Evolutionary conservation across 768 basidiomycete species (phyloP), one percentile per base, ranked within the genome.

Genomic region (Boletus eberwhitei): DNA sequence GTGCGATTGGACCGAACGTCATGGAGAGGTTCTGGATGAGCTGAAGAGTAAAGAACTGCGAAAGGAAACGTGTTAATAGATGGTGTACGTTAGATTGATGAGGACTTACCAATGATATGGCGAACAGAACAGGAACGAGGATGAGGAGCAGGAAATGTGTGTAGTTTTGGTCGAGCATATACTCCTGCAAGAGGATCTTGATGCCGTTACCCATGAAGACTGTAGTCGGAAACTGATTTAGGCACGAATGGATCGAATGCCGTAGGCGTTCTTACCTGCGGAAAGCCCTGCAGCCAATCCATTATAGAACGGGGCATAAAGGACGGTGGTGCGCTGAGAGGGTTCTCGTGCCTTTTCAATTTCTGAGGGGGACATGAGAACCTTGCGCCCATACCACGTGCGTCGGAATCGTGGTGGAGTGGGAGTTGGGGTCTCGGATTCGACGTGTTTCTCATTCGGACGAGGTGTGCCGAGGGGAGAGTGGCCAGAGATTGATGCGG

Each of bases 171-270:
- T 84, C 84, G 46, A 83, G 75, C 53, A 73, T 52, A 58, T 73
- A 81, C 63, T 84, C 81, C 21, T 73, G 65, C 9, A 93, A 56
- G 36, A 93, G 65, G 5, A 78, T 81, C 57, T 81, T 83, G 62
- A 87, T 42, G 44, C 83, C 84, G 61, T 82, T 85, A 0, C 84
- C 83, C 13, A 87, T 75, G 63, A 88, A 88, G 35, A 85, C 82
- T 60, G 79, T 70, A 5, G 36, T 11, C 2, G 5, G 16, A n/a
- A 22, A 48, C 55, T 53, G 13, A 42, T 49, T 58, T 50, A 43
- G 39, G 60, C 7, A 44, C 24, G 21, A 6, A 32, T 32, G 3
- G 9, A 26, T 11, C 0, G 17, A 43, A 42, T 16, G 4, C 0
- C 5, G 31, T 4, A 14, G 9, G 12, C 0, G 36, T 24, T 40